A percentile compares a stretch with the other conserved stretches of the same genome.
Evolutionary conservation across 1,284 basidiomycete genomes (phyloP).

Genomic region (Marasmius sp.): DNA sequence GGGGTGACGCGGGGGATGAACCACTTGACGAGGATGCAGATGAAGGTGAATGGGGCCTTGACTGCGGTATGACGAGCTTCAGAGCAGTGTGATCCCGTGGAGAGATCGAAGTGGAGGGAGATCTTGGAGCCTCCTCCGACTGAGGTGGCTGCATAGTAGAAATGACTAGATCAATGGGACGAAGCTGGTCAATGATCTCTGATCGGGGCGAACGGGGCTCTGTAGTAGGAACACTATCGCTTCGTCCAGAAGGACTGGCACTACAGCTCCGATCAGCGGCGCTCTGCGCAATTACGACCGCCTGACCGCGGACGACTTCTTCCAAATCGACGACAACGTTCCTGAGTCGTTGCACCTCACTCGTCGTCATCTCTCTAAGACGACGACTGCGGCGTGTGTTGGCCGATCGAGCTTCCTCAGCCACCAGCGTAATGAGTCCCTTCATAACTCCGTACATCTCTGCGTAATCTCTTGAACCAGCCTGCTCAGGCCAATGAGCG

Average conservation of each 20-base stretch:
- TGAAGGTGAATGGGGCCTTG: background rate
- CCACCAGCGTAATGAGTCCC: conserved; percentile 56
- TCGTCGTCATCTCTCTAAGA: conserved; percentile 10
- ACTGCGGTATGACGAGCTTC: conserved; percentile 10
- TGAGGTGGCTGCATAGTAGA: background rate
- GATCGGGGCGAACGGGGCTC: background rate
- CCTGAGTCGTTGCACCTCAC: conserved; percentile 46
- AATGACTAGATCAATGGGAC: background rate
- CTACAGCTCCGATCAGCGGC: background rate
- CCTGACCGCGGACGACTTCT: conserved; percentile 4
- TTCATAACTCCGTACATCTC: conserved; percentile 59
- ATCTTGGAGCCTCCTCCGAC: background rate
- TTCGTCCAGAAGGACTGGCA: background rate
- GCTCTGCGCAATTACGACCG: background rate
- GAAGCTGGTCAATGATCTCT: background rate
- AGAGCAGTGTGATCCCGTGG: conserved; percentile 1
- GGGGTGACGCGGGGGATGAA: conserved; percentile 13
- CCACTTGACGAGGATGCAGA: conserved; percentile 6
- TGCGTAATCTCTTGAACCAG: conserved; percentile 60
- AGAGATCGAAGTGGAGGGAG: background rate
- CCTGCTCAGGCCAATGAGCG: conserved; percentile 66
- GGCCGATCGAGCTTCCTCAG: conserved; percentile 61
- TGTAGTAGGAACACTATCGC: background rate
- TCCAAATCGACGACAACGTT: conserved; percentile 51
- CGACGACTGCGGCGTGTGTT: conserved; percentile 23